A percentile compares a stretch with the other conserved stretches of the same genome.
Conservation (phyloP, 208 protist species). For the Entamoeba invadens region DNA sequence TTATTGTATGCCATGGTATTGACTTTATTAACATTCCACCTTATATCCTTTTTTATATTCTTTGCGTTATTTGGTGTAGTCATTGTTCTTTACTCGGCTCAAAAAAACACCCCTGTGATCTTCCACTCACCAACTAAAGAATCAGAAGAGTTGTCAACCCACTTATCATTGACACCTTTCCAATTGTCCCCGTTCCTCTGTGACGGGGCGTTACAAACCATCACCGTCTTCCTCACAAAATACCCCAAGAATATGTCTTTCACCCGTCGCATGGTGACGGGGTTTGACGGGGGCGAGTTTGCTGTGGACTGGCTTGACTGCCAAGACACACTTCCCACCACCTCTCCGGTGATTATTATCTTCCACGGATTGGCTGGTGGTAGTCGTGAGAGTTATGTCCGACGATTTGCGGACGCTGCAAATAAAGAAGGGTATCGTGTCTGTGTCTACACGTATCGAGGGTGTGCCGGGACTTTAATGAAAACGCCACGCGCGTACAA, state of each 20-base stretch:
- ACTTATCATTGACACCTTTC: neutral
- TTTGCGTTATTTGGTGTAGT: too few species aligned
- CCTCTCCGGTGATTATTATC: neutral
- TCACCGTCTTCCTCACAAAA: neutral
- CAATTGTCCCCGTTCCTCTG: neutral
- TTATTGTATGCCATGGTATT: too few species aligned
- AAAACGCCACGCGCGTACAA: neutral
- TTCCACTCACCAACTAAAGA: neutral
- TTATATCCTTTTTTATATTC: too few species aligned
- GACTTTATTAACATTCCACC: too few species aligned
- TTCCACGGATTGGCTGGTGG: neutral
- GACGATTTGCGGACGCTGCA: neutral
- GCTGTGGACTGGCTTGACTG: neutral
- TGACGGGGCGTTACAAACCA: neutral
- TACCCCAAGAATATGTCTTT: neutral
- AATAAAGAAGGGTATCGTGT: neutral
- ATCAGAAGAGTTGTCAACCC: neutral
- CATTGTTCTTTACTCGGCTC: too few species aligned
- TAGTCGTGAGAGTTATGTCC: neutral
- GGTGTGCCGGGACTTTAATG: neutral
- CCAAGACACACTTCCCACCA: neutral
- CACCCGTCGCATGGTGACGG: neutral
- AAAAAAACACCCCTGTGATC: neutral
- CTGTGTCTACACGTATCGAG: neutral
- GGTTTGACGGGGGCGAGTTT: neutral